phyloP scores from a whole-genome alignment of 306 rosid genomes.

The Abrus precatorius region DNA sequence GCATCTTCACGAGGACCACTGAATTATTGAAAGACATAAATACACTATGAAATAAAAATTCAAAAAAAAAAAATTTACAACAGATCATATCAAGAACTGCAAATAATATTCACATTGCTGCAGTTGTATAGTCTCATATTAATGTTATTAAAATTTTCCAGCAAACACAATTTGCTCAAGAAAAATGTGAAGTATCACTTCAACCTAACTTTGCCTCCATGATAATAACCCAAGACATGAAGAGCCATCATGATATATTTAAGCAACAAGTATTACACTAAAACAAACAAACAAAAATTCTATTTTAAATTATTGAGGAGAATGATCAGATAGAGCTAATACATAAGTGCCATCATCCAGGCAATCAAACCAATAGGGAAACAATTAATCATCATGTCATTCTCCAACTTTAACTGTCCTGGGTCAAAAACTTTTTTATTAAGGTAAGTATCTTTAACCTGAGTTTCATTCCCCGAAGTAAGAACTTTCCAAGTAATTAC shows the following conservation, averaged over 20 bases:
- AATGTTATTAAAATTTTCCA: background rate
- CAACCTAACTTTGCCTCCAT: background rate
- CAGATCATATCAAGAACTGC: background rate
- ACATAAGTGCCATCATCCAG: slow-evolving; percentile 53
- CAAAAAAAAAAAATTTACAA: too few species aligned
- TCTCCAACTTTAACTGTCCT: background rate
- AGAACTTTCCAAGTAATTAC: too few species aligned
- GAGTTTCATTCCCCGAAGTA: background rate
- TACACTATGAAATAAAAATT: background rate
- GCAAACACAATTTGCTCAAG: background rate
- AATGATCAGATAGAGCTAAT: slow-evolving; percentile 66
- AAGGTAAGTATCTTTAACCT: background rate
- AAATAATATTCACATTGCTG: background rate
- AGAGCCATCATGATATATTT: background rate
- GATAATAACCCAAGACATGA: background rate
- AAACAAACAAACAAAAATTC: background rate
- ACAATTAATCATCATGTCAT: slow-evolving; percentile 50
- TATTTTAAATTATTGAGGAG: slow-evolving; percentile 13
- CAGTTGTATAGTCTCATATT: background rate
- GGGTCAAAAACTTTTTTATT: background rate
- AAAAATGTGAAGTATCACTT: background rate
- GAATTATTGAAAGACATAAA: background rate
- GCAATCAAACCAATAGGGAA: slow-evolving; percentile 66
- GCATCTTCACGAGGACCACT: slow-evolving; percentile 85
- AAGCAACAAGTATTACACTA: too few species aligned